phyloP scores from a whole-genome alignment of 1,139 yeast species.

The Debaryomyces coudertii region DNA sequence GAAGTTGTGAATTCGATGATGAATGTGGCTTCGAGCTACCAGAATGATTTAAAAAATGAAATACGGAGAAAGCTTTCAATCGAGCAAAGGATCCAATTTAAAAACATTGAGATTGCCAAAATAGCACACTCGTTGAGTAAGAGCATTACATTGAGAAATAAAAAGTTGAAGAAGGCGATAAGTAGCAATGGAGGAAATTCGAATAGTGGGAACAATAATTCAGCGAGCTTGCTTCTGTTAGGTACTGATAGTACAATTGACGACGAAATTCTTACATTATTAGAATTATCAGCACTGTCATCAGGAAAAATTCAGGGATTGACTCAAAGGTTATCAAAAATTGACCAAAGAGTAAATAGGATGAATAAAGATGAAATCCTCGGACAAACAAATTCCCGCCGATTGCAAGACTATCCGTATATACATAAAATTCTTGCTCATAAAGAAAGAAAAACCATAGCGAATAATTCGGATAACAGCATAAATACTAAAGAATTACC shows the following conservation, averaged over 20 bases:
- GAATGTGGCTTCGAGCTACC: slow-evolving; percentile 40
- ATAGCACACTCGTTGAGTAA: slow-evolving; percentile 27
- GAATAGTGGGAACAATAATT: neutral
- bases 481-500: neutral
- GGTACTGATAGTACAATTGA: slow-evolving; percentile 9
- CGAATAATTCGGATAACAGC: neutral
- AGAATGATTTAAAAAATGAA: slow-evolving; percentile 43
- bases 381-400: slow-evolving; percentile 2
- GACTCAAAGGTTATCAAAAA: slow-evolving; percentile 7
- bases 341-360: slow-evolving; percentile 11
- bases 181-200: neutral
- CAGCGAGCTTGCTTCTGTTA: slow-evolving; percentile 1
- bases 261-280: slow-evolving; percentile 9
- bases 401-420: slow-evolving; percentile 7
- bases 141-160: slow-evolving; percentile 22
- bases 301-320: slow-evolving; percentile 9
- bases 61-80: slow-evolving; percentile 37
- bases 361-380: neutral
- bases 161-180: slow-evolving; percentile 22
- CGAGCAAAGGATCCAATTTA: slow-evolving; percentile 43
- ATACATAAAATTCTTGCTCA: neutral
- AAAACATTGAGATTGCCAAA: slow-evolving; percentile 37
- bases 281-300: slow-evolving; percentile 11
- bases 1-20: slow-evolving; percentile 38
- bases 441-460: neutral